Evolutionary conservation across 345 rosid species (phyloP), one percentile per base, ranked within the genome.

Genomic region (Gossypium arboreum): DNA sequence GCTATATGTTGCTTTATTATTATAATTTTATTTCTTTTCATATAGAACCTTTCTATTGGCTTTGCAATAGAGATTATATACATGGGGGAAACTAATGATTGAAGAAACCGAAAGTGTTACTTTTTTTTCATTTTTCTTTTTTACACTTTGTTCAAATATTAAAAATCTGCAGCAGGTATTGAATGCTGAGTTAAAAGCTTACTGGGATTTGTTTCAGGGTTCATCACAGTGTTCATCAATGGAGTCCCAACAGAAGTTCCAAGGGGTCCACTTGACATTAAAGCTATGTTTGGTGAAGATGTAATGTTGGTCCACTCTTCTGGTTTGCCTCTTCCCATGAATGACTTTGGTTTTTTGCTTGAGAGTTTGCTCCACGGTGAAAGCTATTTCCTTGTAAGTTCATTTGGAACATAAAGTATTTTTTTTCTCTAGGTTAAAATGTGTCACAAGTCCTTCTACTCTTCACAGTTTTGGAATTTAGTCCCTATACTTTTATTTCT

Each of bases 361-460:
- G 94, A 91, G 70, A 83, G 82, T 84, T 88, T 95, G 86, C 91
- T 88, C 57, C 94, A 85, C 63, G 99, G 99, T 54, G 96, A 95
- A 85, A 86, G 92, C 86, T 95, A 95, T 84, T 95, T 91, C 81
- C 92, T 91, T 92, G 99, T 95, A 91, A 87, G 72, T 45, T 6
- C 50, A 15, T 51, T 24, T 17, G 22, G 41, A 12, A 9, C 50
- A 39, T 12, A 41, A 34, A 18, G 0, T 20, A 55, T 0, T 18
- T 48, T 29, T 29, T 2, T 48, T 55, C 20, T 18, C 41, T 34
- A 34, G 39, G 39, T 29, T 4, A 29, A 29, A 29, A 29, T 29
- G 39, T 29, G 6, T 29, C 39, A 29, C 39, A 29, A 29, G 41
- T 34, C 41, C 41, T 6, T 34, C 7, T 1, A 34, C 41, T 5